Evolutionary conservation across 208 protist genomes (phyloP), one percentile per base, ranked within the genome.

Genomic region (Borovskyia barvae): DNA sequence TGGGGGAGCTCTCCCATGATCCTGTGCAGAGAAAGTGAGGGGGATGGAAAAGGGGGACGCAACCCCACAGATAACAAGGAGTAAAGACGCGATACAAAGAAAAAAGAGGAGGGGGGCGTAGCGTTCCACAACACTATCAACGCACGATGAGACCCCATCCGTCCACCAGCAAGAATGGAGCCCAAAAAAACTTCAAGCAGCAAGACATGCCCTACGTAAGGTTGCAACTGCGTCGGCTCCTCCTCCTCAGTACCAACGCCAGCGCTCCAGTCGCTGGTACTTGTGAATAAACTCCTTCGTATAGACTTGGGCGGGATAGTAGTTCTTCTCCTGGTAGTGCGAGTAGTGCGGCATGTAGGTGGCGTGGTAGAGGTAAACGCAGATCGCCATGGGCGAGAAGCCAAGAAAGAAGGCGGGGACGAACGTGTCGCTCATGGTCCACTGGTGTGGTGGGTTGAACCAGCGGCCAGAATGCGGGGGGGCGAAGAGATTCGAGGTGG

Each of bases 371-470:
- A 95, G 77, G 58, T 92, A 92, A 22, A 92, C 69, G 12, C 39
- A 28, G 48, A 93, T 85, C 9, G 66, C 82, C 85, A 92, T 92
- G 28, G 90, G 90, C 50, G 86, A 77, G 58, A 87, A 91, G 5
- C 70, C 75, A 9, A 95, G 26, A 54, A 93, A 87, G 75, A 93
- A 95, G 45, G 73, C 69, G 1, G 86, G 85, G 15, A 93, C 67
- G 53, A 92, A 89, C 19, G 84, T 92, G 46, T 95, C 90, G 25
- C 76, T 92, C 79, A 95, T 90, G 35, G 86, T 95, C 87, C 90
- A 95, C 72, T 93, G 86, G 64, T 95, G 85, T 22, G 90, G 90
- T 11, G 90, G 90, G 67, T 95, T 95, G 67, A 95, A 95, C 90
- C 90, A 95, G 25, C 86, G 80, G 17, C 90, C 90, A 7, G 86